Evolutionary conservation across 2,329 filamentous ascomycete genomes (phyloP), one percentile per base, ranked within the genome.

Genomic region (Fusarium sp.): DNA sequence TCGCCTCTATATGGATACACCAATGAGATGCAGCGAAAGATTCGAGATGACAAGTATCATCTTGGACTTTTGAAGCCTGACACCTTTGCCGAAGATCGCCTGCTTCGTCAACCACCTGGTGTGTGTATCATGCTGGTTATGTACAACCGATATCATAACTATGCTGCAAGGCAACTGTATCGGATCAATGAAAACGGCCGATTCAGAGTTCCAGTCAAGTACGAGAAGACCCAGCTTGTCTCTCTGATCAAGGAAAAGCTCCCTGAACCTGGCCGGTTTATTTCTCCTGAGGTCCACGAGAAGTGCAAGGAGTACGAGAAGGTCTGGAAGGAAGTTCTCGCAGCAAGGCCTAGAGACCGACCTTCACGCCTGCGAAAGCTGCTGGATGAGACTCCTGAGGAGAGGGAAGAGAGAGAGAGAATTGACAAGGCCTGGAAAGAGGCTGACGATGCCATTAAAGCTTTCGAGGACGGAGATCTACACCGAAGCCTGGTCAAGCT

Each of bases 121-220:
- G 88, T 90, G n/a, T 83, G 86, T 40, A 87, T 90, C 2, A 75
- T 92, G n/a, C 76, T 92, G 4, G 85, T 92, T 72, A 90, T 91
- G 88, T 88, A 91, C 76, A 89, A 88, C 70, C 83, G 87, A 6
- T 95, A 94, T 77, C 93, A 96, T 79, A 96, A 97, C 77, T 86
- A 94, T 65, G 87, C 91, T 0, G 92, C 91, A 4, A 86, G 88
- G 55, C 89, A 94, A 59, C 81, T 96, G 11, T 89, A 41, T 1
- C 75, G 53, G 18, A 81, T 83, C 62, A 84, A 84, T 42, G 79
- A 84, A 66, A 77, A 76, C 27, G 74, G 75, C 13, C 74, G 78
- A 6, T 83, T 81, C 60, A 70, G 64, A 2, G 56, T 72, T 8
- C 71, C 76, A 5, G 46, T 14, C n/a, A 51, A n/a, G 46, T 56